Evolutionary conservation across 1,139 yeast species (phyloP).

Genomic region (Debaryomycetaceae sp.): DNA sequence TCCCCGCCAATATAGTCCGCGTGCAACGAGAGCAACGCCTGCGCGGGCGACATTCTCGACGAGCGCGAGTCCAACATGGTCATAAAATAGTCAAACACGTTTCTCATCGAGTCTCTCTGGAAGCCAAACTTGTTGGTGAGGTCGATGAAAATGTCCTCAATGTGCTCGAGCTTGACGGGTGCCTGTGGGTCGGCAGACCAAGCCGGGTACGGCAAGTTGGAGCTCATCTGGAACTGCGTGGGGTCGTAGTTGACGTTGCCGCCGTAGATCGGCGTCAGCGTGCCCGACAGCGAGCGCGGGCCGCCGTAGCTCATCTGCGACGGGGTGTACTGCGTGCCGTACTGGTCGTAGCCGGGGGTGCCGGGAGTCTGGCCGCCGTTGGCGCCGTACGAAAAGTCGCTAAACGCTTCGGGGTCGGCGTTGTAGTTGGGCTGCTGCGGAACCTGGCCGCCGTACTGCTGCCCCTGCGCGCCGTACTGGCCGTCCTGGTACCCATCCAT

Average conservation of each 20-base stretch:
- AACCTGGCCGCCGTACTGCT: constrained; percentile 37
- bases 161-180: constrained; percentile 77
- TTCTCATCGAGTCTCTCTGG: constrained; percentile 96
- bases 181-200: constrained; percentile 92
- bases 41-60: constrained; percentile 95
- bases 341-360: constrained; percentile 65
- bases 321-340: constrained; percentile 76
- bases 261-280: constrained; percentile 94
- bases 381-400: constrained; percentile 66
- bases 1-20: constrained; percentile 78
- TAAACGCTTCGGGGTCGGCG: constrained; percentile 70
- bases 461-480: constrained; percentile 26
- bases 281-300: constrained; percentile 76
- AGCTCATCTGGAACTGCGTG: constrained; percentile 55
- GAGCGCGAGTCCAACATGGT: constrained; percentile 89
- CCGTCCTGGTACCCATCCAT: constrained; percentile 45
- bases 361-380: constrained; percentile 60
- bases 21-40: constrained; percentile 86
- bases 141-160: constrained; percentile 87
- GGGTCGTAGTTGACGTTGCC: constrained; percentile 60
- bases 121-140: constrained; percentile 90
- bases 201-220: constrained; percentile 82
- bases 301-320: constrained; percentile 83
- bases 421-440: constrained; percentile 32
- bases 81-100: constrained; percentile 96